Evolutionary conservation across 1,284 basidiomycete species (phyloP).

Genomic region (Rhodotorula sp.): DNA sequence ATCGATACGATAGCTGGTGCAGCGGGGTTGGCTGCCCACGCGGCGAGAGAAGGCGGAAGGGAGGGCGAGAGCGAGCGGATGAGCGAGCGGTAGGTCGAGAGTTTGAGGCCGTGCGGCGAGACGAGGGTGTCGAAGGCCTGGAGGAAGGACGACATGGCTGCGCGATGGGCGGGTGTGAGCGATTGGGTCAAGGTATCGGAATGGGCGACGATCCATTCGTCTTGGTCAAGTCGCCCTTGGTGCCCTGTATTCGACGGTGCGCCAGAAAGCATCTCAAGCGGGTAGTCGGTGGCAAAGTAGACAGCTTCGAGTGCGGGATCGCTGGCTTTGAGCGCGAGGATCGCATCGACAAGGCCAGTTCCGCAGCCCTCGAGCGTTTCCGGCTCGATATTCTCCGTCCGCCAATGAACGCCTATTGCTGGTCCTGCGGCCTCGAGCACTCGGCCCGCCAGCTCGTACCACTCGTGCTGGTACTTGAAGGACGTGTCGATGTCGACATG

Average conservation of each 20-base stretch:
- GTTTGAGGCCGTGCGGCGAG: not conserved
- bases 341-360: slow-evolving; percentile 28
- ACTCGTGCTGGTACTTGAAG: slow-evolving; percentile 5
- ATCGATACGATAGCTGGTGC: slow-evolving; percentile 44
- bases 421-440: slow-evolving; percentile 19
- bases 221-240: slow-evolving; percentile 40
- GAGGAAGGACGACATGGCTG: slow-evolving; percentile 1
- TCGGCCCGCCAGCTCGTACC: slow-evolving; percentile 36
- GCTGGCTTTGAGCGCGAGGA: slow-evolving; percentile 21
- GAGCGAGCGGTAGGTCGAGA: slow-evolving; percentile 2
- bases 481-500: not conserved
- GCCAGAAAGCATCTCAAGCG: slow-evolving; percentile 37
- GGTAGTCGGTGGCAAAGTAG: slow-evolving; percentile 46
- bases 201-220: slow-evolving; percentile 26
- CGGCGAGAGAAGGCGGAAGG: not conserved
- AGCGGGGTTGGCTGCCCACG: slow-evolving; percentile 30
- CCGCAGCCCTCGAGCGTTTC: slow-evolving; percentile 36
- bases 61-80: not conserved
- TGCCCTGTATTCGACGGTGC: slow-evolving; percentile 1
- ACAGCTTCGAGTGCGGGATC: slow-evolving; percentile 34
- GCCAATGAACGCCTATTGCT: slow-evolving; percentile 44
- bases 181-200: slow-evolving; percentile 5
- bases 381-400: slow-evolving; percentile 41
- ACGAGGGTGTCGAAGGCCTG: not conserved
- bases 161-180: not conserved